These are phyloP conservation scores for Wallemia hederae DNA, from an alignment of 1,284 basidiomycete genomes.

Conservation along the genomic window DNA sequence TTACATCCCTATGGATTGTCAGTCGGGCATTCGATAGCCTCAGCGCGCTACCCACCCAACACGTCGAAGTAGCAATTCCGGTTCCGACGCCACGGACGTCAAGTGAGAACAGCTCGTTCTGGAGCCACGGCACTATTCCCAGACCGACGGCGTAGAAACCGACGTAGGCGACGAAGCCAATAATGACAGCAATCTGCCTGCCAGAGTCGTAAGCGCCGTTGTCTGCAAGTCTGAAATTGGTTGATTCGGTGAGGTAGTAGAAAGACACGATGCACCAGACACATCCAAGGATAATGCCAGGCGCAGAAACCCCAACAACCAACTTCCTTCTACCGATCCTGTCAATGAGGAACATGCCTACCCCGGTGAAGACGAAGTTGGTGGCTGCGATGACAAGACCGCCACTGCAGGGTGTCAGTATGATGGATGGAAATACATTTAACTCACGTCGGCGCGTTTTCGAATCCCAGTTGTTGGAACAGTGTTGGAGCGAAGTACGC, in stretches of 20 bases:
- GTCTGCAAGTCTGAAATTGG: slow-evolving; percentile 7
- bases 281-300: slow-evolving; percentile 13
- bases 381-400: slow-evolving; percentile 14
- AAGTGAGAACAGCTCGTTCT: slow-evolving; percentile 14
- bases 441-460: slow-evolving; percentile 15
- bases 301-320: slow-evolving; percentile 13
- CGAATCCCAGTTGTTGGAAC: slow-evolving; percentile 8
- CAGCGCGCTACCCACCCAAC: neutral
- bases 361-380: slow-evolving; percentile 14
- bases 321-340: slow-evolving; percentile 14
- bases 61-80: neutral
- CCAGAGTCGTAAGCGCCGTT: slow-evolving; percentile 8
- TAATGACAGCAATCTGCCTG: slow-evolving; percentile 11
- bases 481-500: neutral
- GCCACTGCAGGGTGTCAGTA: too few species aligned
- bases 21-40: too few species aligned
- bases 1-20: slow-evolving; percentile 7
- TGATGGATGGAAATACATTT: too few species aligned
- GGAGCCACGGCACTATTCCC: slow-evolving; percentile 17
- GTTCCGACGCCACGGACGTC: slow-evolving; percentile 15
- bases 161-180: slow-evolving; percentile 10
- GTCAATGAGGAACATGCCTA: slow-evolving; percentile 12
- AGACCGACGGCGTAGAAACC: slow-evolving; percentile 10
- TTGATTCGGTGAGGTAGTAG: slow-evolving; percentile 12
- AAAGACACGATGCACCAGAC: slow-evolving; percentile 14